Conservation (phyloP, 805 yeast genomes). For the Lipomyces spencermartinsiae region DNA sequence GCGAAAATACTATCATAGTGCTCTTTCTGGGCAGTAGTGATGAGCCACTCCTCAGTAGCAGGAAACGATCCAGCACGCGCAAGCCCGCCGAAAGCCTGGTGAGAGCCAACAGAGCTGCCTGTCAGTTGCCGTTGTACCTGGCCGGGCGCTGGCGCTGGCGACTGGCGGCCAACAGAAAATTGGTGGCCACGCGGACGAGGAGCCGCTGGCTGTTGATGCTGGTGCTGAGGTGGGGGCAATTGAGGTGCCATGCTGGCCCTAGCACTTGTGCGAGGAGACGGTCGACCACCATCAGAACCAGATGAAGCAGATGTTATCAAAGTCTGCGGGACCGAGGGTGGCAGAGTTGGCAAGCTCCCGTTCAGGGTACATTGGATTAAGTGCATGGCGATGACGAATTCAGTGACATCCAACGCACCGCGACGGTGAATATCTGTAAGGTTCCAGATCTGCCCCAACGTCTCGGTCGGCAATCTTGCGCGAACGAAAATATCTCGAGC, state of each 20-base stretch:
- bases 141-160: slow-evolving; percentile 31
- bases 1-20: slow-evolving; percentile 84
- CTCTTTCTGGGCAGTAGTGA: slow-evolving; percentile 69
- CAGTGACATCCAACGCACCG: slow-evolving; percentile 74
- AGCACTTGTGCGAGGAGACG: slow-evolving; percentile 25
- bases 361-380: slow-evolving; percentile 81
- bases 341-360: slow-evolving; percentile 67
- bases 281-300: slow-evolving; percentile 41
- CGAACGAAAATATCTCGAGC: slow-evolving; percentile 88
- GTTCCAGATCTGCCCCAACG: slow-evolving; percentile 87
- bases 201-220: slow-evolving; percentile 35
- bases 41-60: slow-evolving; percentile 65
- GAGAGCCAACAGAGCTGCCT: slow-evolving; percentile 14
- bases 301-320: slow-evolving; percentile 47
- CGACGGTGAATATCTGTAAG: slow-evolving; percentile 77
- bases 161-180: slow-evolving; percentile 19
- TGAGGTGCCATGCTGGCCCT: slow-evolving; percentile 19
- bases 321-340: slow-evolving; percentile 53
- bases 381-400: slow-evolving; percentile 93
- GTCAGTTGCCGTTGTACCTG: slow-evolving; percentile 20
- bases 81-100: slow-evolving; percentile 12
- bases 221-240: slow-evolving; percentile 29
- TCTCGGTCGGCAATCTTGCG: slow-evolving; percentile 79
- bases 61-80: slow-evolving; percentile 15
- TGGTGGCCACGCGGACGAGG: slow-evolving; percentile 31